Evolutionary conservation across 169 alveolate species (phyloP), one percentile per base, ranked within the genome.

Genomic region (Eimeria maxima): DNA sequence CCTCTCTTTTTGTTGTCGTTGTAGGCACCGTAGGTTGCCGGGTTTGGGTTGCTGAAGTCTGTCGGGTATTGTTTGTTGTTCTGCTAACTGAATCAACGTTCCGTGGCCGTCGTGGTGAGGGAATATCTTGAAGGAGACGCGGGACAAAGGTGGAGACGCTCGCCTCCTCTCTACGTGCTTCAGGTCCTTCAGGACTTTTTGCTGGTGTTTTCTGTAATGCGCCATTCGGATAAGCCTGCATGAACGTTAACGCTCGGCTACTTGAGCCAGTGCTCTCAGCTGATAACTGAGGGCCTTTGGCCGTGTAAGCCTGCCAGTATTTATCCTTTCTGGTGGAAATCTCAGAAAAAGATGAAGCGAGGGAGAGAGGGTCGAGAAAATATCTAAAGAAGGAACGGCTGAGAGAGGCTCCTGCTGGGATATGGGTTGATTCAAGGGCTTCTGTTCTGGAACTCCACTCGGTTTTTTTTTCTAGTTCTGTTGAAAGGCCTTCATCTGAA

Each of bases 61-160:
- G 20, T 27, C 42, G 27, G 53, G 18, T 20, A 38, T 7, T 47
- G 55, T 11, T 4, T 29, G 73, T 29, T 69, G 53, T 67, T 47
- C 16, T 44, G 45, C 60, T 45, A 47, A 42, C 38, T 16, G 86
- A 29, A 4, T 57, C 53, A 38, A 60, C 63, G 53, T 38, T 38
- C 33, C 57, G 57, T 14, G 86, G 86, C 18, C 38, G 86, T 20
- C 86, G 60, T 5, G 63, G 29, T 20, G 63, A 6, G 63, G 60
- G 86, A 13, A 16, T 20, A 29, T 42, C 86, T 74, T 74, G 86
- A 44, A 74, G 86, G 29, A 22, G 63, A 29, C 86, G 86, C 13
- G 86, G 53, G 7, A 8, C 60, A 42, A 73, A 18, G 63, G 38
- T 14, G 29, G 18, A 2, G 42, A 44, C 8, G 5, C 0, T 4